Percentiles rank a stretch among this genome's conserved stretches.
Evolutionary conservation across 257 asterid genomes (phyloP).

Genomic region (Lycium barbarum): DNA sequence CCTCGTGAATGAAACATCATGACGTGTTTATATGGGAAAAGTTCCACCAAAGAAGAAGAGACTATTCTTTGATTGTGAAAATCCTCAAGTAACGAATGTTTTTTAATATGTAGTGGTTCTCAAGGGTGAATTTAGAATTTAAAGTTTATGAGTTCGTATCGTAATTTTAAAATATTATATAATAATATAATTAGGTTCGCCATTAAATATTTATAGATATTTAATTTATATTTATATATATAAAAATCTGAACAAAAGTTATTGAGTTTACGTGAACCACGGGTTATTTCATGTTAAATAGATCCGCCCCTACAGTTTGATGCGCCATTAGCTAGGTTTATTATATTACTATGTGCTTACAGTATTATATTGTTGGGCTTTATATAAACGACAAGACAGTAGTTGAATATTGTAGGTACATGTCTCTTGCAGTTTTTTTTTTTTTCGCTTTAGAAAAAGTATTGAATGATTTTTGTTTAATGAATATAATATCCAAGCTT

Average conservation of each 20-base stretch:
- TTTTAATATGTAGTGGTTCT: not conserved
- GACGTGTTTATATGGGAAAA: not conserved
- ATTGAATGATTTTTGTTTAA: not conserved
- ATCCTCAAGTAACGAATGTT: not conserved
- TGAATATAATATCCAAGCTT: not conserved
- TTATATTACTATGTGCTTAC: not conserved
- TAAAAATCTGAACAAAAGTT: too few relatives aligned
- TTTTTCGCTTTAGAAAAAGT: not conserved
- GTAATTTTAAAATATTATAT: not conserved
- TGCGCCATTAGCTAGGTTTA: not conserved
- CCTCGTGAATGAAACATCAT: not conserved
- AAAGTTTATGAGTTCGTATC: not conserved
- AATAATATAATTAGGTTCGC: not conserved
- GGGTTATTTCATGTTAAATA: too few relatives aligned
- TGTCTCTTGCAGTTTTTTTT: slow-evolving; percentile 13
- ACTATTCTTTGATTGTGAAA: not conserved
- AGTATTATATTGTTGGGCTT: not conserved
- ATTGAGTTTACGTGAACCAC: too few relatives aligned
- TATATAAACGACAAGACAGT: not conserved
- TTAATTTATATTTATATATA: too few relatives aligned
- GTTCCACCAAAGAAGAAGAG: not conserved
- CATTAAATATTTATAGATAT: too few relatives aligned
- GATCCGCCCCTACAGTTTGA: not conserved
- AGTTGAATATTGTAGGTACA: slow-evolving; percentile 19
- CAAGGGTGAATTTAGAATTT: not conserved